Base-by-base conservation (phyloP, 495 filamentous ascomycete species). In the Hypoxylon fragiforme region DNA sequence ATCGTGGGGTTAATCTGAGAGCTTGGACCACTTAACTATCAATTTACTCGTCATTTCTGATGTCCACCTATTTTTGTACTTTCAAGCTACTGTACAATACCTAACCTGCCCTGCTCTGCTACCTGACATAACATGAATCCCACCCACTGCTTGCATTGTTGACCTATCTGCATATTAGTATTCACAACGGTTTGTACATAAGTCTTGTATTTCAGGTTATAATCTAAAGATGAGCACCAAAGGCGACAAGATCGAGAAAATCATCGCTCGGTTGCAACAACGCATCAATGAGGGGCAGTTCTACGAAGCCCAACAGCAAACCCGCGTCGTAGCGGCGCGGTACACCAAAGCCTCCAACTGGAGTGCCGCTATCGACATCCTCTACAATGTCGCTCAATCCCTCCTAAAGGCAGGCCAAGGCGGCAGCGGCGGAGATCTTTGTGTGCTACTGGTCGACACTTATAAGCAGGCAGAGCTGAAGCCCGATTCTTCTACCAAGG, bases 301-400 rank as follows among this genome's bases (percentile, higher is more conserved):
- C 77, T 98, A 98, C 75, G 94, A 98, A 80, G 94, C 94, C 44
- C 91, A 95, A 70, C 94, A 98, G 70, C 95, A 98, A 76, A 86
- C 96, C 50, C 89, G 94, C 28, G 90, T 95, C 22, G 90, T 97
- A 59, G 89, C 91, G 26, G 87, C 88, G 39, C 90, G 94, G 21
- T 96, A 99, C 70, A 81, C 89, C 62, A 97, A 97, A 71, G 77
- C 85, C 19, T 73, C 78, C 32, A 91, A 94, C 80, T 96, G 85
- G 75, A 70, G 79, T 66, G 84, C 90, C 3, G 95, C 94, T 13
- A 83, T 91, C 66, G 88, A 95, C 51, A 85, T 97, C 57, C 76
- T 99, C 47, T 86, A 83, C 68, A 85, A 83, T 48, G 94, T 95
- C 57, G 89, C 94, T 1, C 82, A 86, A 54, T 85, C 90, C 20